Conservation (phyloP, 257 asterid genomes). For the Plantago elongata region DNA sequence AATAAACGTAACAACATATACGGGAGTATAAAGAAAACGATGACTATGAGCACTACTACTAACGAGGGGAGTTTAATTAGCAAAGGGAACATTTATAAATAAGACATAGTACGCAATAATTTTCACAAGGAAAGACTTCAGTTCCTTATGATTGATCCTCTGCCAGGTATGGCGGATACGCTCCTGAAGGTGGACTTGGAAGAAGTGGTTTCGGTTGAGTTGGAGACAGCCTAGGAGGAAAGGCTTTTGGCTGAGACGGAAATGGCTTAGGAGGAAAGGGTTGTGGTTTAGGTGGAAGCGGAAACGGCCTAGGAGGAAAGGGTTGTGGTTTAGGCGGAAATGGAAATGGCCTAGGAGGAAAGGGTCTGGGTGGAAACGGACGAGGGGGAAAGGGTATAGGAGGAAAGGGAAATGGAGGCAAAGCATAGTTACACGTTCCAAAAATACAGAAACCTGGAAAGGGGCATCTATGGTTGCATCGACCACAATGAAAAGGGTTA, state of each 20-base stretch:
- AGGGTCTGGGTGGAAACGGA: slow-evolving; percentile 16
- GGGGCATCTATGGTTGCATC: slow-evolving; percentile 42
- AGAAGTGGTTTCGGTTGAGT: slow-evolving; percentile 9
- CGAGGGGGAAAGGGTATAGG: slow-evolving; percentile 34
- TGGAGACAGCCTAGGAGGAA: slow-evolving; percentile 17
- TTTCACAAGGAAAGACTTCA: no score
- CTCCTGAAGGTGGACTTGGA: neutral
- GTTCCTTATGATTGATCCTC: no score
- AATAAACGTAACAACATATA: no score
- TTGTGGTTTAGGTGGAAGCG: neutral
- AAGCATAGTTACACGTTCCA: slow-evolving; percentile 66
- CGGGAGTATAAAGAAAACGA: no score
- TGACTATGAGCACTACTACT: no score
- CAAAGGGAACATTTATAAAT: no score
- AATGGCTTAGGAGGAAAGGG: slow-evolving; percentile 3
- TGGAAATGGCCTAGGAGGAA: slow-evolving; percentile 15
- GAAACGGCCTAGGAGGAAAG: slow-evolving; percentile 6
- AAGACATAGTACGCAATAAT: no score
- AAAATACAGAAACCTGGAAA: slow-evolving; percentile 34
- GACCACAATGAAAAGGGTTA: slow-evolving; percentile 60
- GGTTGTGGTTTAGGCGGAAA: neutral
- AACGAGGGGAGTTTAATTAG: no score
- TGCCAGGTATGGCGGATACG: no score
- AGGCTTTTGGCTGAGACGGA: slow-evolving; percentile 1
- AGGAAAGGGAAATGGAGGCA: slow-evolving; percentile 42